phyloP scores from a whole-genome alignment of 169 alveolate species.

The Cryptosporidium andersoni region DNA sequence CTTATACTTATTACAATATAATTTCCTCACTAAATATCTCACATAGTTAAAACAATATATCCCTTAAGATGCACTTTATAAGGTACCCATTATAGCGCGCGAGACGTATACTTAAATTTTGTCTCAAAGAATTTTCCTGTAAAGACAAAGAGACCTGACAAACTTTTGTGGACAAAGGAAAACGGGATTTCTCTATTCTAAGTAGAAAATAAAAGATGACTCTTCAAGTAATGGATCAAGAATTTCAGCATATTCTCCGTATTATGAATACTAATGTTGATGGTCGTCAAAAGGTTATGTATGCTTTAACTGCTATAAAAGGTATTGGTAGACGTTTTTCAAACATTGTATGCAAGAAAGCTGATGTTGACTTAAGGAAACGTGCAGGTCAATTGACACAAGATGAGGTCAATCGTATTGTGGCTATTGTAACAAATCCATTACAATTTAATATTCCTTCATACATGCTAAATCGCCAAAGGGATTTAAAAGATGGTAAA shows the following conservation, averaged over 20 bases:
- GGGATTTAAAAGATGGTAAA: conserved; percentile 95
- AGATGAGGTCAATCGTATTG: conserved; percentile 91
- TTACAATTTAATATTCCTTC: conserved; percentile 95
- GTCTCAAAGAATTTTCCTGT: too few species aligned
- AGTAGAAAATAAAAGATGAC: conserved; percentile 72
- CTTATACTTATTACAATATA: too few species aligned
- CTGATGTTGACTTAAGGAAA: conserved; percentile 94
- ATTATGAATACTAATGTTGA: conserved; percentile 98
- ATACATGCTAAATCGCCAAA: conserved; percentile 98
- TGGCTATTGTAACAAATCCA: conserved; percentile 89
- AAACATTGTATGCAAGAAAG: conserved; percentile 94
- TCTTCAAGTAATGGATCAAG: conserved; percentile 80
- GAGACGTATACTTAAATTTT: too few species aligned
- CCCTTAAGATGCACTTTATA: too few species aligned
- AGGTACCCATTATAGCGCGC: too few species aligned
- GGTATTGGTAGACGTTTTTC: conserved; percentile 99
- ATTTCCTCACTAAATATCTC: too few species aligned
- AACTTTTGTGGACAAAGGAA: conserved; percentile 7
- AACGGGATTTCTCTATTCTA: neutral
- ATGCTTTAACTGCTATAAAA: conserved; percentile 95
- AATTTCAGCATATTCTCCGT: conserved; percentile 97
- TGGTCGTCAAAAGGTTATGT: conserved; percentile 96
- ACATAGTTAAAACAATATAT: too few species aligned
- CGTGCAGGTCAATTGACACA: conserved; percentile 98
- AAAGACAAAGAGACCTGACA: conserved; percentile 16